Evolutionary conservation across 2,329 filamentous ascomycete species (phyloP), one percentile per base, ranked within the genome.

Genomic region (Stylonectria norvegica): DNA sequence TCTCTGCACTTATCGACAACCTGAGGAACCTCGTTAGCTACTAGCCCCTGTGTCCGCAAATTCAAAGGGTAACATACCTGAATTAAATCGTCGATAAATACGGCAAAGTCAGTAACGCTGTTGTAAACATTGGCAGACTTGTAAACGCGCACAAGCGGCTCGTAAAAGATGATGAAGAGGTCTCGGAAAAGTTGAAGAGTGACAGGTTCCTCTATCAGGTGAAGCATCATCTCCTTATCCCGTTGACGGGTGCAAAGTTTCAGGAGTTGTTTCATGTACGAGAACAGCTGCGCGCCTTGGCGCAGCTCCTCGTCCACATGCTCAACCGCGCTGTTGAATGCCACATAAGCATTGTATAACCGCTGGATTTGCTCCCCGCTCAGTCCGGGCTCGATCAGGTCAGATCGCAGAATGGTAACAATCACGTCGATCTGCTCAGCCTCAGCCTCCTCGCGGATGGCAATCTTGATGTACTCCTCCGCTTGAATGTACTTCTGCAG

Each of bases 71-170:
- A 2, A 15, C 18, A 50, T 50, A 90, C 89, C 58, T 81, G 77
- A 53, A 97, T 95, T 61, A 90, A 86, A 62, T 98, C 93, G 58
- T 96, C 89, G 38, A 93, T 81, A 56, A 98, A 98, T 27, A 82
- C 75, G 1, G 91, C 86, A 68, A 98, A 97, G 64, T 98, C 93
- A 1, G 91, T 97, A 45, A 98, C 91, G 60, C 87, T 94, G 71
- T 83, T 93, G 73, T 97, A 97, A 18, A 98, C 91, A 56, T 97
- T 98, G 50, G 93, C 93, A 15, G 90, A 95, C 68, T 97, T 98
- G 75, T 98, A 98, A 0, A 98, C 93, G 34, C 93, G 80, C 12
- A 98, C 89, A 16, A 98, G 81, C 0, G 93, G 93, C 62, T 98
- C 93, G 67, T 98, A 98, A 70, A 98, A 98, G 61, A 98, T 97